Base-by-base conservation (phyloP, 2,329 filamentous ascomycete species). In the Lachnellula cervina region DNA sequence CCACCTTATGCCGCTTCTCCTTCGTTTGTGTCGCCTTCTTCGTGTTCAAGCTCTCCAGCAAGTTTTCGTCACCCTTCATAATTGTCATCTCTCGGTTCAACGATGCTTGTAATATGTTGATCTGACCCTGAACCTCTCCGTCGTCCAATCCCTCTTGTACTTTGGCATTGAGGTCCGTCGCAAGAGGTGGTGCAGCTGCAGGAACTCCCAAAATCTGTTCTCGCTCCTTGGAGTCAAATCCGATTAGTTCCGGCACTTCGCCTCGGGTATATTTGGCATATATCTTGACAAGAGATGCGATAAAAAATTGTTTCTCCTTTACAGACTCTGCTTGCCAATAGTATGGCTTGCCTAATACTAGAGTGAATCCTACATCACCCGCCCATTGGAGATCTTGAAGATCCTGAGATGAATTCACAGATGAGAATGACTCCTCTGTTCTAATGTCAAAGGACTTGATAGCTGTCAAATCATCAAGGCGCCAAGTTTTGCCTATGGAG, bases 291-390 rank as follows among this genome's bases (percentile, higher is more conserved):
- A 97, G 75, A 72, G 92, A 97, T 35, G 89, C 91, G 67, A 99
- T 94, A 73, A 99, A 99, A 74, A 97, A 97, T 70, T 96, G 93
- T 77, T 97, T 97, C 74, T 99, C 94, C 76, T 97, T 97, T 51
- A 89, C 82, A 0, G 90, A 94, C 61, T 90, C 86, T 35, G 94
- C 91, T 72, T 96, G 85, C 94, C 94, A 99, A 72, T 94, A 99
- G 73, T 99, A 99, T 0, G 91, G 89, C 72, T 99, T 99, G 23
- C 88, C 87, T 32, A 99, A 82, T 2, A 87, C 94, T 49, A 97
- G 89, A 25, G 88, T 78, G 69, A 99, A 97, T 16, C 94, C 94
- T 43, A 84, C 83, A 55, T 86, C 86, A 51, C 88, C 86, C 19
- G 90, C 93, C 89, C 89, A 96, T 69, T 87, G 73, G 64, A 84